Evolutionary conservation across 768 basidiomycete genomes (phyloP).

Genomic region (Mycena sanguinolenta): DNA sequence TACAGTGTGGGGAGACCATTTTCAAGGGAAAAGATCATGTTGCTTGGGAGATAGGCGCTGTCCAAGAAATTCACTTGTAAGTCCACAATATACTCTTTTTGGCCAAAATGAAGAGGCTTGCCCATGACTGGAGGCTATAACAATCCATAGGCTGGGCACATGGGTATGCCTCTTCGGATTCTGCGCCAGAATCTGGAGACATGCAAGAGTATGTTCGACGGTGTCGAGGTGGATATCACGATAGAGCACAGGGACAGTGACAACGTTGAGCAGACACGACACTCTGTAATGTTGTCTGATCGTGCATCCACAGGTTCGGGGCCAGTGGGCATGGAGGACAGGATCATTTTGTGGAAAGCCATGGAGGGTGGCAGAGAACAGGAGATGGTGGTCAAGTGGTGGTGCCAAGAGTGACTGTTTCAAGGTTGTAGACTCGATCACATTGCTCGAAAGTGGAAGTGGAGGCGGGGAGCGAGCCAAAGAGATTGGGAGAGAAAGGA

Average conservation of each 20-base stretch:
- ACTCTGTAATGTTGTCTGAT: background rate
- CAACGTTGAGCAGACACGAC: conserved; percentile 1
- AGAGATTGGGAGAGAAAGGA: too few species aligned
- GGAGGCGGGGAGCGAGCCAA: too few species aligned
- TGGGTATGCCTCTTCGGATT: too few species aligned
- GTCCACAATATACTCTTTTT: too few species aligned
- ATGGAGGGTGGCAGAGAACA: conserved; percentile 3
- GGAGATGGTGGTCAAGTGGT: too few species aligned
- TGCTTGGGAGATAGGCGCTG: conserved; percentile 7
- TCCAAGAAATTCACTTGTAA: background rate
- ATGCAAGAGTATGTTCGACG: too few species aligned
- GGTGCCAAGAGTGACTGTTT: too few species aligned
- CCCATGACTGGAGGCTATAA: too few species aligned
- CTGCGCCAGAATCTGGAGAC: background rate
- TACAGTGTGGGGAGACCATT: background rate
- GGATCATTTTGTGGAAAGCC: background rate
- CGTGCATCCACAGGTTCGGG: background rate
- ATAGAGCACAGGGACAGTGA: conserved; percentile 9
- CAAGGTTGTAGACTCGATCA: too few species aligned
- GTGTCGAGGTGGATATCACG: background rate
- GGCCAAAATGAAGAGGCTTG: too few species aligned
- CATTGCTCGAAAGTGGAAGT: too few species aligned
- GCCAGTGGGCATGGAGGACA: background rate
- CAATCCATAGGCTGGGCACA: too few species aligned
- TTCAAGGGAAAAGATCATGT: conserved; percentile 17